Evolutionary conservation across 768 basidiomycete genomes (phyloP), one percentile per base, ranked within the genome.

Genomic region (Roridomyces roridus): DNA sequence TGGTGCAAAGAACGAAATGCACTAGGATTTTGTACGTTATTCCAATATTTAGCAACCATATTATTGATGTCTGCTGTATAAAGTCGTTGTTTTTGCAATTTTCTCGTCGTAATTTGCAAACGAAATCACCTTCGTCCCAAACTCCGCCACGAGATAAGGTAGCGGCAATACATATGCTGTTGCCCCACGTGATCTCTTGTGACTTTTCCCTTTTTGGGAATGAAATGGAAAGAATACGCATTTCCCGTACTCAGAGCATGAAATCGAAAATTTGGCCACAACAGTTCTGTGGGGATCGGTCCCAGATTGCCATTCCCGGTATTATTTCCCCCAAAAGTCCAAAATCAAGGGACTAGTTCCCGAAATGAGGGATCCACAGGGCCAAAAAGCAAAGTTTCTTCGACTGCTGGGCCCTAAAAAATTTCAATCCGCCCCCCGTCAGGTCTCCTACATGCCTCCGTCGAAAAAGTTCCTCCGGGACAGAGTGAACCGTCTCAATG

Each of bases 371-470:
- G n/a, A n/a, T n/a, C n/a, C n/a, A n/a, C n/a, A n/a, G n/a, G n/a
- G n/a, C n/a, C n/a, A n/a, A n/a, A n/a, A n/a, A n/a, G 43, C 51
- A 39, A 46, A 53, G 51, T 53, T 46, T 53, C 51, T 53, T 53
- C 18, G 51, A 18, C 51, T 29, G n/a, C 17, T 35, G 41, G 15
- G 42, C 41, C 21, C n/a, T 9, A 34, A 37, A 45, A 52, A 52
- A 23, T 36, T 44, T 23, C 35, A 52, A 44, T 29, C 1, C 15
- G 8, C 17, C 6, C 18, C 24, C 2, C 35, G 26, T 21, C 6
- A 11, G 36, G 9, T 25, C 40, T 43, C 25, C 37, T 40, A 15
- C 45, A 41, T 54, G 52, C 52, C 52, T 24, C 24, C 35, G 2
- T 23, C 36, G 18, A 54, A 54, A 20, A 54, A 54, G 36, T 3